phyloP scores from a whole-genome alignment of 192 early-diverging fungal genomes.

The Podila epicladia region DNA sequence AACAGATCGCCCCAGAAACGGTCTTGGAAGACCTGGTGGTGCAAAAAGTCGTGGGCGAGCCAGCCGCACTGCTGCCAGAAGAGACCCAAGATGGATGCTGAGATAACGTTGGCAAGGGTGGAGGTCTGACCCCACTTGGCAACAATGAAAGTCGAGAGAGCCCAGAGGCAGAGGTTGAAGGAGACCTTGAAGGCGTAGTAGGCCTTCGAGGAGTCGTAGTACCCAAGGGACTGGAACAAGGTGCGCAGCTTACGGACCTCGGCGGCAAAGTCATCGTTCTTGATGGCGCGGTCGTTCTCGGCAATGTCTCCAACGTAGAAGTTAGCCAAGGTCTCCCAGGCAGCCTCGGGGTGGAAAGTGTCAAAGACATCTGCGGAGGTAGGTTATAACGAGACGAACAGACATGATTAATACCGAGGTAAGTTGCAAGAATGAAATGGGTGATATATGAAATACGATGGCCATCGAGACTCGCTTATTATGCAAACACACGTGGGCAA shows the following conservation, averaged over 20 bases:
- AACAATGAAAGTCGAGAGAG: conserved; percentile 59
- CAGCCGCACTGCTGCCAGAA: conserved; percentile 90
- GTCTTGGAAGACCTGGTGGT: conserved; percentile 83
- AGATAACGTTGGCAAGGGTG: conserved; percentile 63
- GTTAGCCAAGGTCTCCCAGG: conserved; percentile 73
- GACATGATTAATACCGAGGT: background rate
- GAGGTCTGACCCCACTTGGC: conserved; percentile 61
- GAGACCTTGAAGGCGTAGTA: conserved; percentile 74
- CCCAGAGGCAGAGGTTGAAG: conserved; percentile 62
- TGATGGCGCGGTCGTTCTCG: conserved; percentile 55
- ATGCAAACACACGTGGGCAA: too few relatives aligned
- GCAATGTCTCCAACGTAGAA: conserved; percentile 80
- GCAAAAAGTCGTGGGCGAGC: conserved; percentile 85
- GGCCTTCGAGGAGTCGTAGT: conserved; percentile 72
- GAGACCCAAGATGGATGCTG: conserved; percentile 69
- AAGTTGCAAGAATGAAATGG: background rate
- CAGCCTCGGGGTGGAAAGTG: conserved; percentile 76
- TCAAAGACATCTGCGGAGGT: conserved; percentile 71
- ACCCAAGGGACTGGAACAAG: conserved; percentile 61
- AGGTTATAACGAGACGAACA: too few relatives aligned
- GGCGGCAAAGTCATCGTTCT: conserved; percentile 64
- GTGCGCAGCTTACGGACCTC: conserved; percentile 70
- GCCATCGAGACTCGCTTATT: too few relatives aligned
- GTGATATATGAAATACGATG: background rate
- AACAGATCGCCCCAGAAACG: conserved; percentile 69